A percentile compares a stretch with the other conserved stretches of the same genome.
These are phyloP conservation scores for Leccinum imitatum DNA, from an alignment of 768 basidiomycete species.

Conservation along the genomic window DNA sequence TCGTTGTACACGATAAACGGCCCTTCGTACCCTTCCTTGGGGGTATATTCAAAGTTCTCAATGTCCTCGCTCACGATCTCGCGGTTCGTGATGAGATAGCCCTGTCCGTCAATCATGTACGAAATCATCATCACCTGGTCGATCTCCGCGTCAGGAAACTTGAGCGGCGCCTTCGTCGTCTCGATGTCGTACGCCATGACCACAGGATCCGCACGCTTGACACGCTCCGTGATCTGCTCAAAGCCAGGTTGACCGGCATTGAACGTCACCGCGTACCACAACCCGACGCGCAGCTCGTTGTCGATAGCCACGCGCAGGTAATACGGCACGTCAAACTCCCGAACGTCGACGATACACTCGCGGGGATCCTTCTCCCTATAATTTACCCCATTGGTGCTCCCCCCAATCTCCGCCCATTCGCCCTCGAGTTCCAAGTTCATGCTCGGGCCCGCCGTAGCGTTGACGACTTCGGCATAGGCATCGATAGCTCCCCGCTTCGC, in stretches of 20 bases:
- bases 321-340: constrained; percentile 97
- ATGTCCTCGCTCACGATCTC: constrained; percentile 98
- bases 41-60: constrained; percentile 98
- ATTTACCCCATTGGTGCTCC: constrained; percentile 37
- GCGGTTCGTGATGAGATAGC: constrained; percentile 95
- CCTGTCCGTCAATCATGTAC: constrained; percentile 98
- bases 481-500: constrained; percentile 95
- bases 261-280: constrained; percentile 95
- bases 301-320: constrained; percentile 99
- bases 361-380: constrained; percentile 75
- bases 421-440: constrained; percentile 71
- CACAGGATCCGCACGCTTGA: constrained; percentile 98
- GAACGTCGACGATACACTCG: constrained; percentile 89
- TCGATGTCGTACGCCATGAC: constrained; percentile 99
- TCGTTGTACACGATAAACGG: constrained; percentile 97
- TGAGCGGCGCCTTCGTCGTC: constrained; percentile 98
- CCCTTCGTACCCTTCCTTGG: constrained; percentile 96
- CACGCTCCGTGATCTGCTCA: constrained; percentile 70
- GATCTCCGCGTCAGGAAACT: constrained; percentile 93
- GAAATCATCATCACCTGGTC: constrained; percentile 99
- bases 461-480: constrained; percentile 95
- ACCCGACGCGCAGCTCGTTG: constrained; percentile 93
- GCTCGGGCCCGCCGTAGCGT: constrained; percentile 64
- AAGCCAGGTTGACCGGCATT: constrained; percentile 77
- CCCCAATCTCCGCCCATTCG: constrained; percentile 52